Evolutionary conservation across 2,329 filamentous ascomycete species (phyloP), one percentile per base, ranked within the genome.

Genomic region (Pestalotiopsis fici): DNA sequence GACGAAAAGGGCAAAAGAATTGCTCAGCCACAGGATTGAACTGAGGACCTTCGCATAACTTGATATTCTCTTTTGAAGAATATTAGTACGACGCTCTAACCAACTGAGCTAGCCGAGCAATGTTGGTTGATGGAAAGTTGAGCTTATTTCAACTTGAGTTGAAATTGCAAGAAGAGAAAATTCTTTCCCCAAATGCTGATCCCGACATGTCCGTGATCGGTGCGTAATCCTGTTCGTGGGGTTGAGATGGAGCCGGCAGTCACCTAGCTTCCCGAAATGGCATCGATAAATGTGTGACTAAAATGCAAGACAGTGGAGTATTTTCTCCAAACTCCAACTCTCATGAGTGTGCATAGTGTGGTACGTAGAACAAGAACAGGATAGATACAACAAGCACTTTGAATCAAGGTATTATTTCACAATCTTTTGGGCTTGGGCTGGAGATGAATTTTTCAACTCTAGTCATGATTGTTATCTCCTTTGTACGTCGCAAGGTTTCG

Each of bases 31-130:
- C 59, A 62, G 59, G 59, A 62, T 62, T 62, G 59, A 62, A 62
- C 59, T 62, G 59, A 62, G 59, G 59, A 62, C 59, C 59, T 62
- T 62, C 59, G 59, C 59, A 62, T 62, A 21, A 62, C 59, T 62
- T 62, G 18, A 62, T 62, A 62, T 62, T 60, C 57, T 39, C 9
- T 7, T 4, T 27, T 11, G 9, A 11, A 50, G 21, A 50, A 60
- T 62, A 62, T 62, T 62, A 62, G 59, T 62, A 62, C 59, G 59
- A 62, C 59, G 59, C 59, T 62, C 59, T 62, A 62, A 62, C 59
- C 59, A 62, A 62, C 59, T 62, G 59, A 62, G 59, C 59, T 62
- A 62, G 59, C 59, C 59, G 59, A 62, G 59, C 59, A 43, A 60
- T 43, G 57, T 31, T 31, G 21, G 2, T 57, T 31, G 25, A 27